phyloP scores from a whole-genome alignment of 2,329 filamentous ascomycete genomes.

The Coniella lustricola region DNA sequence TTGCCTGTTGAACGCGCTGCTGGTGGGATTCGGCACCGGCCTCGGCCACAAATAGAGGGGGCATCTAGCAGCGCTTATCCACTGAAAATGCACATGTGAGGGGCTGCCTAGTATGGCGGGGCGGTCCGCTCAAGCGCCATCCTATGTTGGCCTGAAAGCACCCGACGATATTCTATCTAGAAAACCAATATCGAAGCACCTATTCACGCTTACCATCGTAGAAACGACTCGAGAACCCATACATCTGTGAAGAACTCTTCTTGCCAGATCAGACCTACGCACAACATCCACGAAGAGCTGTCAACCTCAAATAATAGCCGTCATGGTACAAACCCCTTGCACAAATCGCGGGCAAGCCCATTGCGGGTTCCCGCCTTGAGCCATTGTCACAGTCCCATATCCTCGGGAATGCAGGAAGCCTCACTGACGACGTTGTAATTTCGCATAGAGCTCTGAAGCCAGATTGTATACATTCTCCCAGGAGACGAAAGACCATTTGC shows the following conservation, averaged over 20 bases:
- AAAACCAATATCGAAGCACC: too few species aligned
- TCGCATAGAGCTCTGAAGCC: constrained; percentile 62
- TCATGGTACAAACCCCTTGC: constrained; percentile 8
- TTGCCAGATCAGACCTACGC: too few species aligned
- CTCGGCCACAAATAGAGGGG: constrained; percentile 7
- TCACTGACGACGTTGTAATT: background rate
- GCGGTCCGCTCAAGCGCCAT: background rate
- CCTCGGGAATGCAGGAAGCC: background rate
- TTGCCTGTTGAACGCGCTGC: background rate
- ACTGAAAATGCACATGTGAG: background rate
- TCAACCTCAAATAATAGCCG: background rate
- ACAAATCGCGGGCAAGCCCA: background rate
- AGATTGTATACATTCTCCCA: constrained; percentile 87
- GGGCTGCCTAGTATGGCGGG: constrained; percentile 9
- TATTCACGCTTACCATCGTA: too few species aligned
- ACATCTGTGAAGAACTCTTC: too few species aligned
- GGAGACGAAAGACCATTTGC: constrained; percentile 81
- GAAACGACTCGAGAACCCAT: too few species aligned
- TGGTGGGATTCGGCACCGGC: constrained; percentile 3
- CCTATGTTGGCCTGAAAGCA: too few species aligned
- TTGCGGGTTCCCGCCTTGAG: too few species aligned
- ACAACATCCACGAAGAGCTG: too few species aligned
- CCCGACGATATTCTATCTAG: too few species aligned
- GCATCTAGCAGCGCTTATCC: too few species aligned
- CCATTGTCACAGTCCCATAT: background rate